Conservation (phyloP, 164 flowering plant genomes). For the Cinnamomum chago region DNA sequence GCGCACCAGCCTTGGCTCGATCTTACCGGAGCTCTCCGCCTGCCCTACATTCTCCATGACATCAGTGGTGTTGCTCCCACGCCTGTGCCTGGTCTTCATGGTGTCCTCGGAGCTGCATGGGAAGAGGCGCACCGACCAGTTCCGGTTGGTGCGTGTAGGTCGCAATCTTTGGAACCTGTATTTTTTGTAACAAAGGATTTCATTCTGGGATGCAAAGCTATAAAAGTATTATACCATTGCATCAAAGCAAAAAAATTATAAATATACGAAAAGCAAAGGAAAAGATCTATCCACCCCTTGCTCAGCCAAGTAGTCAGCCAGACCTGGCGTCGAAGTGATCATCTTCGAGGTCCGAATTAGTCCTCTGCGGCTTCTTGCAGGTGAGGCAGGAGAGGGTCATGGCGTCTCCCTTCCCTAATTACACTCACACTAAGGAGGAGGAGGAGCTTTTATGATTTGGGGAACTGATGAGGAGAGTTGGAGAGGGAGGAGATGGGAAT, state of each 20-base stretch:
- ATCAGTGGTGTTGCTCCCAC: conserved; percentile 10
- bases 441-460: no score
- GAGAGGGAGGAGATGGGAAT: no score
- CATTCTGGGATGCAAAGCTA: no score
- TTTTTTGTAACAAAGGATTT: no score
- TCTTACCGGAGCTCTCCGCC: neutral
- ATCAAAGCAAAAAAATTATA: no score
- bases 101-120: neutral
- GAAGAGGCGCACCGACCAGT: conserved; percentile 49
- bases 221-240: no score
- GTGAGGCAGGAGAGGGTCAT: conserved; percentile 18
- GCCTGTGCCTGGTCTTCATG: conserved; percentile 19
- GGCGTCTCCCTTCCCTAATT: neutral
- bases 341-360: conserved; percentile 14
- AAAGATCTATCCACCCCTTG: neutral
- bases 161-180: neutral
- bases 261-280: no score
- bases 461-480: no score
- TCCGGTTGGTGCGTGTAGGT: conserved; percentile 17
- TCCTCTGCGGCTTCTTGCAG: conserved; percentile 23
- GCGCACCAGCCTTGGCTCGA: conserved; percentile 52
- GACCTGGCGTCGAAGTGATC: neutral
- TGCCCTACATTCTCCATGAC: neutral
- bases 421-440: neutral
- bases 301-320: neutral